Evolutionary conservation across 345 rosid species (phyloP).

Genomic region (Sonneratia caseolaris): DNA sequence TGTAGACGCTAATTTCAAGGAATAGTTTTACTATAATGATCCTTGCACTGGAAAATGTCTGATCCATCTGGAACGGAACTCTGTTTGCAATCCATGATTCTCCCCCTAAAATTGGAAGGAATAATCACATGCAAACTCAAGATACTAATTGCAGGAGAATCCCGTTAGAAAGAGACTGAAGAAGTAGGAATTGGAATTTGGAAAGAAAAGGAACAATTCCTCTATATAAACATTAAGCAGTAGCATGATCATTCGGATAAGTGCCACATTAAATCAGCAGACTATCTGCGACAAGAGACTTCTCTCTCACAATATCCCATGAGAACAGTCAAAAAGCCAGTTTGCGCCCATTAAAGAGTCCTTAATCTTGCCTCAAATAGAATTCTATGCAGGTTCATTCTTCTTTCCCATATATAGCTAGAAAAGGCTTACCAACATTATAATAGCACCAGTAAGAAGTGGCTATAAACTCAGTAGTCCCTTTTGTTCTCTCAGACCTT

Average conservation of each 20-base stretch:
- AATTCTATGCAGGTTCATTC: not conserved
- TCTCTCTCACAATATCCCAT: not conserved
- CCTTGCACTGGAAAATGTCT: too few relatives aligned
- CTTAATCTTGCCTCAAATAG: slow-evolving; percentile 29
- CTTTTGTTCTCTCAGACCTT: not conserved
- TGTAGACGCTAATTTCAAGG: too few relatives aligned
- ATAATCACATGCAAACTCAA: not conserved
- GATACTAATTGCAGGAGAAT: not conserved
- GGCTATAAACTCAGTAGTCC: too few relatives aligned
- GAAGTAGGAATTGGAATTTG: not conserved
- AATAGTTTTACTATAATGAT: too few relatives aligned
- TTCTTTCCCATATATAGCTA: not conserved
- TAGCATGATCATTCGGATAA: not conserved
- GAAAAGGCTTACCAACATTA: not conserved
- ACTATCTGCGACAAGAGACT: not conserved
- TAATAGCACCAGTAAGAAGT: too few relatives aligned
- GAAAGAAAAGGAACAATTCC: too few relatives aligned
- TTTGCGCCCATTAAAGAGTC: slow-evolving; percentile 14
- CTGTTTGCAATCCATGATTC: too few relatives aligned
- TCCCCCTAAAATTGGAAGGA: too few relatives aligned
- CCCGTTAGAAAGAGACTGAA: not conserved
- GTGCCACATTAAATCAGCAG: not conserved
- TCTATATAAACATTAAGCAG: not conserved
- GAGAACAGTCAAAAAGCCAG: too few relatives aligned
- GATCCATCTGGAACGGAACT: not conserved